phyloP scores from a whole-genome alignment of 129 eudicot species.

The Flaveria linearis region DNA sequence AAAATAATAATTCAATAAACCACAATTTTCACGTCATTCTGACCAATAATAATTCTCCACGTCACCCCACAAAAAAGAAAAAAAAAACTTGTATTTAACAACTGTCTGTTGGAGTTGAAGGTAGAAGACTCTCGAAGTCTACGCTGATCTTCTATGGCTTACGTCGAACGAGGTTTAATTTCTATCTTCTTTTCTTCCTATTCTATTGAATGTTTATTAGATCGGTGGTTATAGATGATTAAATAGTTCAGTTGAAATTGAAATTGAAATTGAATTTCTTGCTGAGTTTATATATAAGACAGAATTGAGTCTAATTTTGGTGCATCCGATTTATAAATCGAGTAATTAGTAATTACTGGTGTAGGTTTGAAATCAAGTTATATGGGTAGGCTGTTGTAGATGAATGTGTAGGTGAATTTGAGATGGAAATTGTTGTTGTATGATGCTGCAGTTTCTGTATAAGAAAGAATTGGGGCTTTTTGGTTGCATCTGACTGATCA shows the following conservation, averaged over 20 bases:
- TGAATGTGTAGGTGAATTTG: background rate
- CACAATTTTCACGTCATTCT: conserved; percentile 12
- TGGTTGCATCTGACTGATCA: conserved; percentile 1
- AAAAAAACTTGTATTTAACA: background rate
- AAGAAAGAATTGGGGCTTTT: conserved; percentile 7
- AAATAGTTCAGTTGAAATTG: no score
- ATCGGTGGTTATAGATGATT: background rate
- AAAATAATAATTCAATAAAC: background rate
- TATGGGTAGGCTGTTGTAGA: background rate
- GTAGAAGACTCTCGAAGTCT: conserved; percentile 25
- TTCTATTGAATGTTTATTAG: background rate
- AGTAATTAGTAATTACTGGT: no score
- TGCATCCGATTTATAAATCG: no score
- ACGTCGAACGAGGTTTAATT: conserved; percentile 34
- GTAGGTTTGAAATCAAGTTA: no score
- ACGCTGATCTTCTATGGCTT: conserved; percentile 30
- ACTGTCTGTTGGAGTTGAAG: background rate
- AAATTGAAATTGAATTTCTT: background rate
- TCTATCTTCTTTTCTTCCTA: background rate
- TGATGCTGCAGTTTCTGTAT: conserved; percentile 8
- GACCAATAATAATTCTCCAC: conserved; percentile 20
- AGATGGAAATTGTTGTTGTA: background rate
- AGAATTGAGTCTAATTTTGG: no score
- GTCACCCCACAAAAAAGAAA: background rate
- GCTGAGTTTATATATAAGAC: no score